These are phyloP conservation scores for Rosa hybrid DNA, from an alignment of 331 rosid species.

Conservation along the genomic window DNA sequence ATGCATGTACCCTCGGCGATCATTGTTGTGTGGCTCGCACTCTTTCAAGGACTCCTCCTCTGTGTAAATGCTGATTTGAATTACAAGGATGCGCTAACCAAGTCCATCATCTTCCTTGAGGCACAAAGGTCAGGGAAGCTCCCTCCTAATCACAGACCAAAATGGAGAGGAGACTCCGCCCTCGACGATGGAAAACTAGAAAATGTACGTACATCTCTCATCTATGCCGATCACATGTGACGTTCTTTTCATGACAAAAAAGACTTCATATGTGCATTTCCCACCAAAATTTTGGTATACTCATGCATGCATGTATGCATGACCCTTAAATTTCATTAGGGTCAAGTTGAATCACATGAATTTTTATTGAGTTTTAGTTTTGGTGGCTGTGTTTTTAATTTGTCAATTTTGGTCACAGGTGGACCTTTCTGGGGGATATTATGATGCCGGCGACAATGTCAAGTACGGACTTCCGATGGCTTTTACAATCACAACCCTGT, in stretches of 20 bases:
- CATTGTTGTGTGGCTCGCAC: slow-evolving; percentile 56
- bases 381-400: not conserved
- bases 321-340: not conserved
- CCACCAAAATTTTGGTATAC: slow-evolving; percentile 22
- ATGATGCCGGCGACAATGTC: slow-evolving; percentile 96
- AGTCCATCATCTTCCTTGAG: slow-evolving; percentile 75
- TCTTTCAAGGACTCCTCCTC: slow-evolving; percentile 40
- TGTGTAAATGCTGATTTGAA: slow-evolving; percentile 41
- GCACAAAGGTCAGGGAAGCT: slow-evolving; percentile 95
- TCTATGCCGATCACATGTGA: no score
- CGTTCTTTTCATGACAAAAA: no score
- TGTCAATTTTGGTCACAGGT: slow-evolving; percentile 35
- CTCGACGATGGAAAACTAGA: slow-evolving; percentile 71
- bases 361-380: not conserved
- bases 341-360: not conserved
- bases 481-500: slow-evolving; percentile 73
- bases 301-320: not conserved
- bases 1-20: slow-evolving; percentile 22
- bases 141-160: slow-evolving; percentile 55
- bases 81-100: slow-evolving; percentile 85
- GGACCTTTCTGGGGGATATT: slow-evolving; percentile 86
- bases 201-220: slow-evolving; percentile 31
- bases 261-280: no score
- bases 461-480: slow-evolving; percentile 97
- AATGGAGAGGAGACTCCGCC: slow-evolving; percentile 95